Evolutionary conservation across 805 yeast genomes (phyloP).

Genomic region (Zygotorulaspora danielsina): DNA sequence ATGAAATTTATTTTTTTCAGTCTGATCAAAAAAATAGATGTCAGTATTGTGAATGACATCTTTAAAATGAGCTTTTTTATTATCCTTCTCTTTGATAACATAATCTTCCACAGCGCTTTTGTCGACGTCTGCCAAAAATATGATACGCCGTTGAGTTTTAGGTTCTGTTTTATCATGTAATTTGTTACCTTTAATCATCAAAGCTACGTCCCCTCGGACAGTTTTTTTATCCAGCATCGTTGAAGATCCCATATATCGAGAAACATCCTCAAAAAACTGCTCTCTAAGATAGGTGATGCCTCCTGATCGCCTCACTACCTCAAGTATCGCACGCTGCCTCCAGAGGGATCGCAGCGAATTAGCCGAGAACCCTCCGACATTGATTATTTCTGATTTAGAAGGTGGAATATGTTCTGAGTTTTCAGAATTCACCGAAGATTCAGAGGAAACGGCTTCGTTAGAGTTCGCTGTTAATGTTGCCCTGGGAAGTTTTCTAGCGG

Average conservation of each 20-base stretch:
- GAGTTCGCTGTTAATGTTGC: neutral
- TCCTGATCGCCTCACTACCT: conserved; percentile 40
- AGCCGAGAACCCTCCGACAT: conserved; percentile 37
- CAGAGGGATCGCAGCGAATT: conserved; percentile 43
- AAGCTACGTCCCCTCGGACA: conserved; percentile 40
- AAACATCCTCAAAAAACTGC: conserved; percentile 39
- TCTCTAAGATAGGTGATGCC: conserved; percentile 47
- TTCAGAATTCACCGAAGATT: neutral
- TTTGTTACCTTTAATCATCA: conserved; percentile 25
- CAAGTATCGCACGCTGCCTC: conserved; percentile 43
- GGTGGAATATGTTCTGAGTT: neutral
- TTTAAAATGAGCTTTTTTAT: conserved; percentile 21
- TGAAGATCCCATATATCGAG: conserved; percentile 40
- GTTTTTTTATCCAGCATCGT: conserved; percentile 52
- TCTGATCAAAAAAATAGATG: conserved; percentile 34
- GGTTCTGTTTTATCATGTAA: conserved; percentile 21
- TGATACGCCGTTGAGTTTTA: conserved; percentile 18
- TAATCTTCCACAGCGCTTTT: conserved; percentile 20
- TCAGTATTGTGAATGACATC: conserved; percentile 33
- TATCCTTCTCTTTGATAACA: conserved; percentile 28
- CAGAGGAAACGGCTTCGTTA: conserved; percentile 1
- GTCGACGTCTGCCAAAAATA: conserved; percentile 24
- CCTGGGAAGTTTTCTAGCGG: neutral
- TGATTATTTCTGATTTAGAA: conserved; percentile 10
- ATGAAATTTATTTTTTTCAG: conserved; percentile 30